These are phyloP conservation scores for Neostapfia colusana DNA, from an alignment of 176 grass and related monocot species.

Conservation along the genomic window DNA sequence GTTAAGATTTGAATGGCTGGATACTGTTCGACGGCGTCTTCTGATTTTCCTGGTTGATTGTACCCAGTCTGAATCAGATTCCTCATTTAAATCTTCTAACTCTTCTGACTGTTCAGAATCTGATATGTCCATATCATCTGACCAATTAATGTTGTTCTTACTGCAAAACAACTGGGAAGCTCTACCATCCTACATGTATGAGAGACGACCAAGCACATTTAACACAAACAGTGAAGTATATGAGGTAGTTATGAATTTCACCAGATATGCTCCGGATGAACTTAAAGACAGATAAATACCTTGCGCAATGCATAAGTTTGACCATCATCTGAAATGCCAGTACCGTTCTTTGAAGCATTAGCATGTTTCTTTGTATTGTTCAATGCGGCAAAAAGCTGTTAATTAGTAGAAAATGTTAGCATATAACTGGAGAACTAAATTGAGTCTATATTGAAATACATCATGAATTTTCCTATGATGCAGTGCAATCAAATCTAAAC, in stretches of 20 bases:
- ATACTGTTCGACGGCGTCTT: slow-evolving; percentile 29
- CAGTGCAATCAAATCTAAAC: slow-evolving; percentile 13
- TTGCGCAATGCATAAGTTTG: slow-evolving; percentile 28
- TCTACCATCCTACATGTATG: slow-evolving; percentile 40
- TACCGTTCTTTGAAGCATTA: slow-evolving; percentile 21
- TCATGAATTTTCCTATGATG: not conserved
- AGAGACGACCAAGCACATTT: slow-evolving; percentile 25
- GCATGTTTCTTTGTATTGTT: slow-evolving; percentile 47
- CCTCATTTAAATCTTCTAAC: slow-evolving; percentile 44
- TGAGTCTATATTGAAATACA: slow-evolving; percentile 22
- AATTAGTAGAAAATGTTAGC: slow-evolving; percentile 31
- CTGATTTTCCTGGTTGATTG: slow-evolving; percentile 43
- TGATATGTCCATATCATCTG: slow-evolving; percentile 94
- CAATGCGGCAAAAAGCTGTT: slow-evolving; percentile 63
- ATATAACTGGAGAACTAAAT: not conserved
- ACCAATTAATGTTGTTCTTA: slow-evolving; percentile 34
- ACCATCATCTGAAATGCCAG: slow-evolving; percentile 23
- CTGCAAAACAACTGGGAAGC: slow-evolving; percentile 34
- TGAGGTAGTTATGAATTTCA: not conserved
- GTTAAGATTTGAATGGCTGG: slow-evolving; percentile 36
- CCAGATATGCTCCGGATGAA: slow-evolving; percentile 1
- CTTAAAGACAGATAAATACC: slow-evolving; percentile 41
- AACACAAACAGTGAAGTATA: not conserved
- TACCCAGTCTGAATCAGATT: slow-evolving; percentile 60
- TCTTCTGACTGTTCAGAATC: slow-evolving; percentile 61